Percentiles rank a stretch among this genome's conserved stretches.
Evolutionary conservation across 345 rosid genomes (phyloP).

Genomic region (Lepidium sativum): DNA sequence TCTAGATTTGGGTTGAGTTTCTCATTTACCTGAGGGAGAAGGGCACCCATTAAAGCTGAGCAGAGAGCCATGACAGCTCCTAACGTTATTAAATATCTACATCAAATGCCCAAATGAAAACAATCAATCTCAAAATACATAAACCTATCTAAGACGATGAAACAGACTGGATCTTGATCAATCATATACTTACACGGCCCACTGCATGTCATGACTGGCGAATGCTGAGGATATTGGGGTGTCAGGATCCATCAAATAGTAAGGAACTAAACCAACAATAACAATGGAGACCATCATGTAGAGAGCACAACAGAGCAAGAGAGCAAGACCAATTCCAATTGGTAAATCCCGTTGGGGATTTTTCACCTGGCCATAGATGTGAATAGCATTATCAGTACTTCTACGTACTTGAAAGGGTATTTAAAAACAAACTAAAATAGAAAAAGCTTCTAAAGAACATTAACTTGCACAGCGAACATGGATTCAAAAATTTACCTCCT

Average conservation of each 20-base stretch:
- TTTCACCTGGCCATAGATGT: slow-evolving; percentile 56
- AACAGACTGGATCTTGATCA: not conserved
- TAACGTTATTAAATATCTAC: slow-evolving; percentile 68
- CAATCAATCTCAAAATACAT: not conserved
- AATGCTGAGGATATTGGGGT: slow-evolving; percentile 98
- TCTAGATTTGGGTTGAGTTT: not conserved
- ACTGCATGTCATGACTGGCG: slow-evolving; percentile 78
- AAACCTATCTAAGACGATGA: not conserved
- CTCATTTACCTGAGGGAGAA: slow-evolving; percentile 86
- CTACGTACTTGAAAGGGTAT: not conserved
- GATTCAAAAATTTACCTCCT: slow-evolving; percentile 50
- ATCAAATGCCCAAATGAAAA: slow-evolving; percentile 13
- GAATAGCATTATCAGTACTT: not conserved
- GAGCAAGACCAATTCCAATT: slow-evolving; percentile 77
- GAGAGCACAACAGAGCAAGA: slow-evolving; percentile 74
- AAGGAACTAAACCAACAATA: slow-evolving; percentile 91
- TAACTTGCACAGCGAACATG: not conserved
- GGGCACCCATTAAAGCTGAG: slow-evolving; percentile 86
- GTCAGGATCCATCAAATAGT: slow-evolving; percentile 92
- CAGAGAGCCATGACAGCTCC: slow-evolving; percentile 97
- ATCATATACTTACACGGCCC: slow-evolving; percentile 81
- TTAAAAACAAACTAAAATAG: not conserved
- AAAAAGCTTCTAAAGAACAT: not conserved
- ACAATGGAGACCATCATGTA: slow-evolving; percentile 94
- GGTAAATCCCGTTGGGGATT: slow-evolving; percentile 98